Base-by-base conservation (phyloP, 1,284 basidiomycete genomes). In the Mycosarcoma maydis region DNA sequence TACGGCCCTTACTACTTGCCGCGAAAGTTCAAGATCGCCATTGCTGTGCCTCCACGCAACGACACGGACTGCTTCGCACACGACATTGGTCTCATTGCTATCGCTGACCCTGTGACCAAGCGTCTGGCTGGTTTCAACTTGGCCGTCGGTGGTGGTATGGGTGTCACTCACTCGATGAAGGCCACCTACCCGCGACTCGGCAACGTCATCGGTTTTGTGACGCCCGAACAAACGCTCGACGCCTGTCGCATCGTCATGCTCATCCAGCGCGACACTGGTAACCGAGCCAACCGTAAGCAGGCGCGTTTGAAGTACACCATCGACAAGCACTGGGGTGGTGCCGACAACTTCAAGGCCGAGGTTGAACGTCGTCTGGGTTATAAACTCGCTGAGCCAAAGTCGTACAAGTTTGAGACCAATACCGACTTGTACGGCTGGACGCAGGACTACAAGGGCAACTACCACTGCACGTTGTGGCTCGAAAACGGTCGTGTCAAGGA, bases 1-100 rank as follows among this genome's bases (percentile, higher is more conserved):
- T 99, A 98, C 82, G 96, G 96, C 40, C 90, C 93, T 75, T 95
- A 93, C 84, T 98, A 99, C 84, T 86, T 99, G 29, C 95, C 96
- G 38, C 88, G 95, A 82, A 84, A 94, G 91, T 98, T 97, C 87
- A 99, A 99, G 88, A 87, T 99, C 56, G 94, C 94, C 23, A 88
- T 99, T 26, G 94, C 94, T 0, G 92, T 98, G 6, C 95, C 95
- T 9, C 96, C 95, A 10, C 92, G 90, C 73, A 99, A 99, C 82
- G 94, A 97, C 73, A 91, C 94, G 45, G 95, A 99, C 78, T 87
- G 97, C 58, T 98, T 94, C 83, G 90, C 94, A 36, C 96, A 98
- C 81, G 94, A 98, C 81, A 85, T 97, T 33, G 94, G 94, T 19
- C 94, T 94, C 84, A 96, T 97, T 71, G 94, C 94, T 27, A 92